Percentiles rank a stretch among this genome's conserved stretches.
These are phyloP conservation scores for Boletus semigastroideus DNA, from an alignment of 1,284 basidiomycete genomes.

Conservation along the genomic window DNA sequence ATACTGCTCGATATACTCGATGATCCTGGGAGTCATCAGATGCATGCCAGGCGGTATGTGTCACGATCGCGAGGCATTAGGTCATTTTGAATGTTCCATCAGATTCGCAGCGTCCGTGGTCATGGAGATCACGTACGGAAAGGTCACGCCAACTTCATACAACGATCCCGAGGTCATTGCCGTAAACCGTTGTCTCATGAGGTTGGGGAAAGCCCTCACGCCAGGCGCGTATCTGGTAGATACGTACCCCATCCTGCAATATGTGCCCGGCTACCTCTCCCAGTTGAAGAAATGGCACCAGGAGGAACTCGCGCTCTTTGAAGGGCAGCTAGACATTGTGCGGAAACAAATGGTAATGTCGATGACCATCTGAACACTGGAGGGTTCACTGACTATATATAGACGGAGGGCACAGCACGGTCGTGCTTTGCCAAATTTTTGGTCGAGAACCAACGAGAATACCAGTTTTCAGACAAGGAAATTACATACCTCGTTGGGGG, in stretches of 20 bases:
- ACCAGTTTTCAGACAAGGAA: background rate
- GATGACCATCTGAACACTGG: background rate
- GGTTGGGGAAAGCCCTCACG: background rate
- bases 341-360: constrained; percentile 4
- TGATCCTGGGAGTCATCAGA: constrained; percentile 48
- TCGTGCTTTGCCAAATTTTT: constrained; percentile 6
- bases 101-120: constrained; percentile 7
- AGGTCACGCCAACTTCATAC: constrained; percentile 9
- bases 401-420: constrained; percentile 1
- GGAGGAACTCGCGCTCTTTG: constrained; percentile 4
- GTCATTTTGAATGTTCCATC: background rate
- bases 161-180: constrained; percentile 5
- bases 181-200: background rate
- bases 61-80: background rate
- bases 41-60: constrained; percentile 41
- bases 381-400: background rate
- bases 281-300: constrained; percentile 1
- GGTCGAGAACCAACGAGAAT: constrained; percentile 2
- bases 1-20: constrained; percentile 53
- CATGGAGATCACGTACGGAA: constrained; percentile 8
- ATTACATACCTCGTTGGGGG: constrained; percentile 2
- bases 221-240: constrained; percentile 10
- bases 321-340: constrained; percentile 1
- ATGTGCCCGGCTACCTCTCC: constrained; percentile 4
- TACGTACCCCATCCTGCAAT: constrained; percentile 3